Percentiles rank a stretch among this genome's conserved stretches.
These are phyloP conservation scores for Venturia nashicola DNA, from an alignment of 2,329 filamentous ascomycete species.

Conservation along the genomic window DNA sequence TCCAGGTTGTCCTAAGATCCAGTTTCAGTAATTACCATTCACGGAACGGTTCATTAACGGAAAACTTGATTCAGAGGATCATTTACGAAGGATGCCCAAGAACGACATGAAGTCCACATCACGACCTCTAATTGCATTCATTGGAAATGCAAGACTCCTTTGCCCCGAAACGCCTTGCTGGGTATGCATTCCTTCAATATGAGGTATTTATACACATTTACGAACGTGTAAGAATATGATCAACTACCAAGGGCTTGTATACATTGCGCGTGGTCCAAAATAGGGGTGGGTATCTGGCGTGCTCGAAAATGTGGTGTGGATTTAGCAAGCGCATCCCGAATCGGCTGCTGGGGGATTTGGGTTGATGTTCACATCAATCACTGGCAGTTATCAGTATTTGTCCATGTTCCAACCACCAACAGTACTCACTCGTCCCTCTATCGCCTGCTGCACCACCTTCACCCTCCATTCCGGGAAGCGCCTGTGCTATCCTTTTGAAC, in stretches of 20 bases:
- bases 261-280: background rate
- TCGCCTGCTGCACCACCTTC: conserved; percentile 44
- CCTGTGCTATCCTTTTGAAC: conserved; percentile 96
- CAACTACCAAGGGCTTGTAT: background rate
- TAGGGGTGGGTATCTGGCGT: background rate
- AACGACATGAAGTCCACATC: background rate
- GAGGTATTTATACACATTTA: background rate
- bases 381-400: conserved; percentile 33
- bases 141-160: background rate
- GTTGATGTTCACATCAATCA: conserved; percentile 89
- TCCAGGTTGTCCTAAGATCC: too few species aligned
- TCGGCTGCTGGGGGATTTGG: conserved; percentile 53
- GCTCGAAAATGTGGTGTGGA: background rate
- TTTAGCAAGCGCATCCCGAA: conserved; percentile 58
- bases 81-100: background rate
- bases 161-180: background rate
- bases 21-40: background rate
- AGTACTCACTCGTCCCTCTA: conserved; percentile 8
- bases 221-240: background rate
- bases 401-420: background rate
- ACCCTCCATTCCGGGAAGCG: conserved; percentile 93
- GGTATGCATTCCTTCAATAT: background rate
- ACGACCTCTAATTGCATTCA: background rate
- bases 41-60: background rate
- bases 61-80: background rate